phyloP scores from a whole-genome alignment of 192 early-diverging fungal species.

The Geranomyces variabilis region DNA sequence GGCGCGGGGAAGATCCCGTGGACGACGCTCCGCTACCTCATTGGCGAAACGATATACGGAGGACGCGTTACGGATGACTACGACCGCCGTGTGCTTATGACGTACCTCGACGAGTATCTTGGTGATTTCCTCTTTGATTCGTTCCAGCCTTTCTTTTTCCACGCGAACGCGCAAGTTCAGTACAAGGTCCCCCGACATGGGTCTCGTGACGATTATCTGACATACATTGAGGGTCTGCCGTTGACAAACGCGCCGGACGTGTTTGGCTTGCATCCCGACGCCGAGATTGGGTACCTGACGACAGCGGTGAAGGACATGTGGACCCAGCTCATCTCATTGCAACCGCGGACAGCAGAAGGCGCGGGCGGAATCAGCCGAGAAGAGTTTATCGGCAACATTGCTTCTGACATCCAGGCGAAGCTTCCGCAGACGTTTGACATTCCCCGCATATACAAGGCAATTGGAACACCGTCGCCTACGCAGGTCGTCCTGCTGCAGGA shows the following conservation, averaged over 20 bases:
- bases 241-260: slow-evolving; percentile 66
- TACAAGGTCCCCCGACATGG: slow-evolving; percentile 56
- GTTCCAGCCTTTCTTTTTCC: slow-evolving; percentile 67
- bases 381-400: slow-evolving; percentile 64
- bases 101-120: slow-evolving; percentile 66
- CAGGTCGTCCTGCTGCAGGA: slow-evolving; percentile 66
- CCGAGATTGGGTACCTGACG: slow-evolving; percentile 67
- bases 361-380: slow-evolving; percentile 66
- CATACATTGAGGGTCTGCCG: slow-evolving; percentile 61
- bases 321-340: slow-evolving; percentile 61
- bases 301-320: slow-evolving; percentile 69
- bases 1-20: slow-evolving; percentile 62
- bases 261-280: slow-evolving; percentile 67
- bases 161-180: slow-evolving; percentile 51
- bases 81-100: slow-evolving; percentile 62
- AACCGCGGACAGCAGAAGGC: slow-evolving; percentile 60
- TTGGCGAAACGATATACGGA: slow-evolving; percentile 69
- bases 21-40: slow-evolving; percentile 64
- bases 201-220: slow-evolving; percentile 58
- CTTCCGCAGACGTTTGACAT: slow-evolving; percentile 60
- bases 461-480: slow-evolving; percentile 59
- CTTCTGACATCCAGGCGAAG: slow-evolving; percentile 61
- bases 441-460: slow-evolving; percentile 56
- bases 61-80: slow-evolving; percentile 69
- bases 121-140: slow-evolving; percentile 67